Evolutionary conservation across 169 alveolate species (phyloP).

Genomic region (Plasmodium gonderi): DNA sequence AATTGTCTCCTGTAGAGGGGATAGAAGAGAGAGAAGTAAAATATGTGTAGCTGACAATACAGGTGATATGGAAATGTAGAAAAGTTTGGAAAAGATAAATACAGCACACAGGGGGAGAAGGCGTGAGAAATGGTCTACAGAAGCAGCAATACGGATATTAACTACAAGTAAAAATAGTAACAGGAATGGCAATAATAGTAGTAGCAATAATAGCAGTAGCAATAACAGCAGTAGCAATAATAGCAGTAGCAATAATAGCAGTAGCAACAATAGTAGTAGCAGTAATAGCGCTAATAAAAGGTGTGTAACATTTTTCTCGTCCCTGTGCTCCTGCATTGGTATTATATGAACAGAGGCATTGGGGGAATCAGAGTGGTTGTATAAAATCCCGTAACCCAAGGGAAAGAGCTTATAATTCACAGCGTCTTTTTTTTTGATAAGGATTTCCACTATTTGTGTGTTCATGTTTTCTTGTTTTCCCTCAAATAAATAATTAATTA

Average conservation of each 20-base stretch:
- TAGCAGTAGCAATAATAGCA: too few relatives aligned
- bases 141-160: too few relatives aligned
- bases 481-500: slow-evolving; percentile 46
- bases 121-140: too few relatives aligned
- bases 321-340: slow-evolving; percentile 4
- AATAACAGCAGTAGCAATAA: too few relatives aligned
- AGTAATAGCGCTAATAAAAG: too few relatives aligned
- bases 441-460: slow-evolving; percentile 9
- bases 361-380: slow-evolving; percentile 51
- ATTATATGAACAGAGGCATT: slow-evolving; percentile 56
- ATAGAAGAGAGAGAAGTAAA: neutral
- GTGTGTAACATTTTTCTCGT: neutral
- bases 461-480: slow-evolving; percentile 2
- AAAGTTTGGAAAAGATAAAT: neutral
- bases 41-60: neutral
- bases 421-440: neutral
- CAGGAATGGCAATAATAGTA: too few relatives aligned
- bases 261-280: too few relatives aligned
- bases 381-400: slow-evolving; percentile 64
- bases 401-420: slow-evolving; percentile 36
- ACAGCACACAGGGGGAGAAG: too few relatives aligned
- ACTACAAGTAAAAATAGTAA: too few relatives aligned
- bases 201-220: too few relatives aligned
- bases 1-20: slow-evolving; percentile 13
- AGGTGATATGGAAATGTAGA: neutral